Evolutionary conservation across 2,329 filamentous ascomycete species (phyloP), one percentile per base, ranked within the genome.

Genomic region (Fusarium sp.): DNA sequence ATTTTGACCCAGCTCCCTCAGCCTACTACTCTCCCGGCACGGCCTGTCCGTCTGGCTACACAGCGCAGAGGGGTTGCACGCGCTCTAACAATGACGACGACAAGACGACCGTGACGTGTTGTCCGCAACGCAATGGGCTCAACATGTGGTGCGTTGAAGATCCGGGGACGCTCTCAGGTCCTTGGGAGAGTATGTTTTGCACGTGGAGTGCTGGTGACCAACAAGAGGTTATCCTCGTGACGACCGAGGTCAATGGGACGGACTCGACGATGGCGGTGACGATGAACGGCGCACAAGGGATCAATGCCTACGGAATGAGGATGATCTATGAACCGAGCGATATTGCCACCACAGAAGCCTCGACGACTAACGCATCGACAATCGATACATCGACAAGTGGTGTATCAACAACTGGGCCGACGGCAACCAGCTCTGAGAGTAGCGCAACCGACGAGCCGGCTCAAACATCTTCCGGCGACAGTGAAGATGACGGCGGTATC

Each of bases 61-160:
- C 64, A n/a, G 70, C 66, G n/a, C 55, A 50, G 9, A 32, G 17
- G 19, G 65, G 60, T 9, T 75, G 73, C 57, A 69, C 69, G 14
- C 65, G 68, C 21, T 70, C 65, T 25, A 62, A 49, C 3, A 67
- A 67, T 11, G 66, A 68, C 13, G 54, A 50, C 35, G 69, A 66
- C 17, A 67, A 69, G 21, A 73, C 72, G 15, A 76, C 74, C 2
- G 64, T 77, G 13, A 76, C 73, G 3, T 77, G 75, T 57, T 77
- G 74, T 25, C 75, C 74, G 2, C 53, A 65, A 4, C 61, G 64
- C 49, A 50, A 54, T 8, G 65, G 56, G 13, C 44, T 76, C 6
- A 63, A 49, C 15, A 51, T 76, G 10, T 68, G 62, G 3, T 77
- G 74, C 46, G 70, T 75, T 9, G 51, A 53, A 13, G 57, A 72